Evolutionary conservation across 176 grass and related monocot species (phyloP), one percentile per base, ranked within the genome.

Genomic region (Thalia dealbata): DNA sequence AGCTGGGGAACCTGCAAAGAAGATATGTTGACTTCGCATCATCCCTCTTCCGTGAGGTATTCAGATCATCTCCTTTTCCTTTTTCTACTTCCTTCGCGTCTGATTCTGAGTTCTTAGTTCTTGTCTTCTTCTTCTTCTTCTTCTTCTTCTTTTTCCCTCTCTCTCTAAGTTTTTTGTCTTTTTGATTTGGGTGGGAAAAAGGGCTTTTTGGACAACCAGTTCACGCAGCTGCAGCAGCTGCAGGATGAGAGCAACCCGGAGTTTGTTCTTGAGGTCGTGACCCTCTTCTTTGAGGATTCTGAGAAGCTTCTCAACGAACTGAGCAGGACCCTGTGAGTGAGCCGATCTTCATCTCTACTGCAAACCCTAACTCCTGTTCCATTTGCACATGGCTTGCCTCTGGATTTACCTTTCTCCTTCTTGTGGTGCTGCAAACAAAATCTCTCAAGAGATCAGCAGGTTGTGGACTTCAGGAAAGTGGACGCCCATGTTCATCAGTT

Each of bases 401-500:
- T 27, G 26, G 30, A 19, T 41, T 79, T 43, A 79, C 69, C 72
- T 73, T 18, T 9, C 73, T 35, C 32, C 9, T 61, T 2, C 15
- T 12, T 69, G 29, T 60, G 7, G 50, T 55, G 66, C 4, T 28
- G 62, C 14, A 23, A 28, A 14, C 26, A 58, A n/a, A 41, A 67
- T 41, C 21, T 44, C 50, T 64, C 19, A 62, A 86, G 84, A 13
- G 73, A 81, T 28, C 79, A 86, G 52, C 67, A 78, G 50, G 69
- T 21, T 56, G 74, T 86, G 61, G 84, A 86, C 68, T 86, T 81
- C 79, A 81, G 78, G 61, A 86, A 78, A 48, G 76, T 86, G 48
- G 84, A 78, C 71, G 84, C 75, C 8, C 79, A 81, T 78, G 84
- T 86, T 56, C 84, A 86, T 26, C 84, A 81, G 54, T 55, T 86